Evolutionary conservation across 208 protist genomes (phyloP), one percentile per base, ranked within the genome.

Genomic region (Leishmania arabica): DNA sequence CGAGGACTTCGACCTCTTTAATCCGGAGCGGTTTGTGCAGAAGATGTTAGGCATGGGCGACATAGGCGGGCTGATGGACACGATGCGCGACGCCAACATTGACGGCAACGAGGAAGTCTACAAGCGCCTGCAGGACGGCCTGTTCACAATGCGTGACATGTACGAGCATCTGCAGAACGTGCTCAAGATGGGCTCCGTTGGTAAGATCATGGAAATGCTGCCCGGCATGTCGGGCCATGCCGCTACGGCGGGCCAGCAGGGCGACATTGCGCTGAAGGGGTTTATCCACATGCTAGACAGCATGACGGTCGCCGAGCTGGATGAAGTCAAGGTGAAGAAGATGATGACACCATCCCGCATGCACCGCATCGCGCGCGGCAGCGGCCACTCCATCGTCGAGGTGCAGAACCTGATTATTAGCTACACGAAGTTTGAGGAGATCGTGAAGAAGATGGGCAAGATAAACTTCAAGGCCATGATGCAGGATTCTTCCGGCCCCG

Each of bases 261-360:
- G 90, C 54, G 84, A 95, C 69, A 71, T 93, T 40, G 85, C 95
- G 74, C 80, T 99, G 58, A 98, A 98, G 75, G 82, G 84, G 2
- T 99, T 97, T 86, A 97, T 99, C 77, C 97, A 96, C 81, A 99
- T 99, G 66, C 93, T 99, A 90, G 98, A 99, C 85, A 98, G 92
- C 84, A 99, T 99, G 96, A 99, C 95, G 7, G 89, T 96, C 40
- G 93, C 96, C 37, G 98, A 98, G 85, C 78, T 98, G 34, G 95
- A 98, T 75, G 88, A 94, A n/a, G 79, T 53, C n/a, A 96, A 96
- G 77, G 95, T 98, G 54, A 96, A 96, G 79, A 98, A 98, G 78
- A 90, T 92, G 75, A 96, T 98, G 93, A 97, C 94, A 3, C 90
- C 93, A 19, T 90, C 91, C 24, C 91, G 96, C 51, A 92, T 97